phyloP scores from a whole-genome alignment of 495 filamentous ascomycete species.

The Penicillium nucicola region DNA sequence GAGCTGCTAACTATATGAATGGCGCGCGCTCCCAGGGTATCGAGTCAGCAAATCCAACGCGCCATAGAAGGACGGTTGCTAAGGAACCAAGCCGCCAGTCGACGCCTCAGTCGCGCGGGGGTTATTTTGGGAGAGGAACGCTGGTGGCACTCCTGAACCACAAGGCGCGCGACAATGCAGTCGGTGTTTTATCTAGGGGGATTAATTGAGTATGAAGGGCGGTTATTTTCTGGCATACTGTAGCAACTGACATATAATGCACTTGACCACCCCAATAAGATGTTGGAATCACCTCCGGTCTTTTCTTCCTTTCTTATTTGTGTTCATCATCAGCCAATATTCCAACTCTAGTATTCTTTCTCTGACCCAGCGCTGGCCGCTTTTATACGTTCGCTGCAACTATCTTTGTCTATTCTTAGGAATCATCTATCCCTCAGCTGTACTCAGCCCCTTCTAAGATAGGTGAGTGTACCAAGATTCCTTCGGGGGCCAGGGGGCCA shows the following conservation, averaged over 20 bases:
- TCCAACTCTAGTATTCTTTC: neutral
- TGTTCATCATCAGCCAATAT: no score
- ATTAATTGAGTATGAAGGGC: neutral
- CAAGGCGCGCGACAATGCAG: neutral
- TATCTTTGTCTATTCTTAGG: no score
- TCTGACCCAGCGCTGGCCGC: neutral
- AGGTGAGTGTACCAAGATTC: neutral
- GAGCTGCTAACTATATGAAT: neutral
- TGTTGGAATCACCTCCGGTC: neutral
- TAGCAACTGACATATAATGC: neutral
- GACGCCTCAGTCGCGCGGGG: neutral
- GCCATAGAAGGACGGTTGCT: neutral
- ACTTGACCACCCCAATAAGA: neutral
- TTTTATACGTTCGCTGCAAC: neutral
- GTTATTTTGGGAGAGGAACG: neutral
- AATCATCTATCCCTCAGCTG: neutral
- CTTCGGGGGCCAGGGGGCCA: constrained; percentile 1
- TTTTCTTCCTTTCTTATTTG: neutral
- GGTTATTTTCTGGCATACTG: neutral
- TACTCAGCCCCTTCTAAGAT: neutral
- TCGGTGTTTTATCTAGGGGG: neutral
- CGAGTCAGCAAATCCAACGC: neutral
- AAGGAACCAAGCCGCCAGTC: neutral
- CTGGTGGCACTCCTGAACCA: neutral
- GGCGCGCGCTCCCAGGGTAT: neutral